These are phyloP conservation scores for Penicillium bialowiezense DNA, from an alignment of 495 filamentous ascomycete species.

Conservation along the genomic window DNA sequence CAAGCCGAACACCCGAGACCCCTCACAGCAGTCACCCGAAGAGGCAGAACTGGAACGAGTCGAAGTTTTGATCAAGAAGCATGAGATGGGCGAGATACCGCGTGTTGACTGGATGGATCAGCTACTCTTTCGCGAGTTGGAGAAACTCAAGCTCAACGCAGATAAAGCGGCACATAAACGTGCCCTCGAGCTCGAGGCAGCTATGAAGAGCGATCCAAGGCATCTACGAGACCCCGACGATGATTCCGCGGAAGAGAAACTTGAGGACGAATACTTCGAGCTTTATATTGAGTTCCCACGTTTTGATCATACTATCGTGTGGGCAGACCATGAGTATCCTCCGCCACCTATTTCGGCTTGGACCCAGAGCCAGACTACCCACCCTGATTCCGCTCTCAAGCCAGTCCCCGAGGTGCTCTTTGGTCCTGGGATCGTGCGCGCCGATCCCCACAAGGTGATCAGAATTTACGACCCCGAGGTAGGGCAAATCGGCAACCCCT, in stretches of 20 bases:
- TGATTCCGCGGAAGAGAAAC: constrained; percentile 37
- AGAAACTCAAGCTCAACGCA: constrained; percentile 66
- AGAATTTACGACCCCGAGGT: constrained; percentile 93
- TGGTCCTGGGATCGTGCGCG: constrained; percentile 74
- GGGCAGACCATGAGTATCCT: constrained; percentile 88
- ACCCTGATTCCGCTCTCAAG: constrained; percentile 67
- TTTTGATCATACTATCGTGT: constrained; percentile 95
- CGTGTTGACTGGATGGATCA: constrained; percentile 93
- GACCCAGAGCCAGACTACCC: constrained; percentile 56
- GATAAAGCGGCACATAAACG: constrained; percentile 41
- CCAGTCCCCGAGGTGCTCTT: constrained; percentile 78
- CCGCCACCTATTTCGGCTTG: constrained; percentile 75
- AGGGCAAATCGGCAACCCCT: constrained; percentile 83
- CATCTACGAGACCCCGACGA: constrained; percentile 24
- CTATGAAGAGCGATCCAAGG: constrained; percentile 20
- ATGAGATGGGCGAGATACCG: constrained; percentile 94
- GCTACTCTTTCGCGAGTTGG: constrained; percentile 81
- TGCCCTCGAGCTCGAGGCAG: constrained; percentile 27
- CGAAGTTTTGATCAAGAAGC: constrained; percentile 89
- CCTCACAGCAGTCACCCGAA: constrained; percentile 51
- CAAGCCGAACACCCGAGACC: constrained; percentile 43
- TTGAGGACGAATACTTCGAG: constrained; percentile 59
- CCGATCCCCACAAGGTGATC: constrained; percentile 57
- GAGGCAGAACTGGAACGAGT: constrained; percentile 76
- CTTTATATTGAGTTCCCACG: constrained; percentile 89